Evolutionary conservation across 345 rosid genomes (phyloP).

Genomic region (Balakata baccata): DNA sequence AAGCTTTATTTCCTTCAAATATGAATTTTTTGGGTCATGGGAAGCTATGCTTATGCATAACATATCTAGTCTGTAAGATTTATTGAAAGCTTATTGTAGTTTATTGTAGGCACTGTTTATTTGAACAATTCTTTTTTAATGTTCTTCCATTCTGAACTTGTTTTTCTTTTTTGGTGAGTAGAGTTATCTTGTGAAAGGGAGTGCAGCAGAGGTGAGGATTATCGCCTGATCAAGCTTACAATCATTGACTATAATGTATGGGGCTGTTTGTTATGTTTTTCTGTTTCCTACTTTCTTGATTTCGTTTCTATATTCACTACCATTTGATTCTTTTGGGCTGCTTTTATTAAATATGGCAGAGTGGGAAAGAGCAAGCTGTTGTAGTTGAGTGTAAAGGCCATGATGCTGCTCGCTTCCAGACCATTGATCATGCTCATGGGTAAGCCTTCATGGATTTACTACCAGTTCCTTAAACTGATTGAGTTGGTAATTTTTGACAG

Average conservation of each 20-base stretch:
- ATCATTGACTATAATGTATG: conserved; percentile 71
- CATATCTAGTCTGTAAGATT: too few relatives aligned
- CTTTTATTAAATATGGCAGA: conserved; percentile 35
- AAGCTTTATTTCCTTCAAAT: too few relatives aligned
- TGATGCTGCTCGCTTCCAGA: conserved; percentile 81
- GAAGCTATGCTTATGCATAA: neutral
- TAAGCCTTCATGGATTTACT: conserved; percentile 27
- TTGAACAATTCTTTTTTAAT: neutral
- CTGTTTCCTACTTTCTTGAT: neutral
- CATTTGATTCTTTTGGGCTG: neutral
- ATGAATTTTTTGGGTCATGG: too few relatives aligned
- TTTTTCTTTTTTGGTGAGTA: conserved; percentile 24
- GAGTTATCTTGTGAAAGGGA: conserved; percentile 89
- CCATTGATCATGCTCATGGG: conserved; percentile 85
- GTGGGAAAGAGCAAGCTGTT: conserved; percentile 60
- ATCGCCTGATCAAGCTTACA: conserved; percentile 76
- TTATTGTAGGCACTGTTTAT: neutral
- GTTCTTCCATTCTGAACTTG: neutral
- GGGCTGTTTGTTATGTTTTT: neutral
- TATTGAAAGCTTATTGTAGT: too few relatives aligned
- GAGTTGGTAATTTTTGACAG: neutral
- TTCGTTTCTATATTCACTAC: neutral
- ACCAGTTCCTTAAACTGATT: neutral
- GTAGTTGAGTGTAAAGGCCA: conserved; percentile 94
- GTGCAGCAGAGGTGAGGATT: conserved; percentile 93